Conservation (phyloP, 2,329 filamentous ascomycete species). For the Hysterium pulicare region DNA sequence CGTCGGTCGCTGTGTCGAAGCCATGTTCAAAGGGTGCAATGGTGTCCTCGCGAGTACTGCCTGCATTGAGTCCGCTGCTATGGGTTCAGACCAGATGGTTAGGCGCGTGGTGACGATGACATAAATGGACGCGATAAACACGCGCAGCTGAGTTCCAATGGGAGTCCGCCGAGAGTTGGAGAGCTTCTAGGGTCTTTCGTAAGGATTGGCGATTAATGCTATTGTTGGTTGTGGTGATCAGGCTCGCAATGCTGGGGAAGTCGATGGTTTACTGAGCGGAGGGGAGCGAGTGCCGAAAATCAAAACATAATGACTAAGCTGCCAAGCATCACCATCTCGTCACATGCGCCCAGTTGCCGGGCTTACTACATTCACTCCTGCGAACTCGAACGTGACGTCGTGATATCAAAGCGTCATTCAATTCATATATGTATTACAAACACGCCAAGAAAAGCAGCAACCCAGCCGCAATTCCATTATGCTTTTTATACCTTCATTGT, state of each 20-base stretch:
- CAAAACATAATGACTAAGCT: slow-evolving; percentile 16
- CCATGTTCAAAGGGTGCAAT: slow-evolving; percentile 47
- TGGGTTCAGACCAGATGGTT: slow-evolving; percentile 21
- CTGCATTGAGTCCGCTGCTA: slow-evolving; percentile 35
- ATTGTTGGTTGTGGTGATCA: slow-evolving; percentile 11
- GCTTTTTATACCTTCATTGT: slow-evolving; percentile 21
- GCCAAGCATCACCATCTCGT: slow-evolving; percentile 3
- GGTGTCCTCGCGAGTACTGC: slow-evolving; percentile 37
- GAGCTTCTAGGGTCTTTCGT: slow-evolving; percentile 5
- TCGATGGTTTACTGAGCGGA: slow-evolving; percentile 14
- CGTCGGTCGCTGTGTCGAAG: slow-evolving; percentile 42
- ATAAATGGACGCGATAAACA: slow-evolving; percentile 17
- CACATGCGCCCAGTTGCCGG: too few relatives aligned
- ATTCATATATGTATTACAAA: slow-evolving; percentile 13
- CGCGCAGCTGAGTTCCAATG: slow-evolving; percentile 5
- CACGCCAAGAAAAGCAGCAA: slow-evolving; percentile 16
- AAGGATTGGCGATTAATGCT: slow-evolving; percentile 32
- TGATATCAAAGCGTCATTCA: neutral
- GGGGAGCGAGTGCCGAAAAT: slow-evolving; percentile 10
- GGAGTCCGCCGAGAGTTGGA: neutral
- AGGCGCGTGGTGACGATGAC: slow-evolving; percentile 24
- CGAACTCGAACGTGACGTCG: too few relatives aligned
- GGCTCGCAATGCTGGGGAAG: slow-evolving; percentile 23
- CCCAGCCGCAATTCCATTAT: slow-evolving; percentile 20
- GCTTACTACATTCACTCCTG: too few relatives aligned